Evolutionary conservation across 495 filamentous ascomycete genomes (phyloP).

Genomic region (Neurospora hispaniola): DNA sequence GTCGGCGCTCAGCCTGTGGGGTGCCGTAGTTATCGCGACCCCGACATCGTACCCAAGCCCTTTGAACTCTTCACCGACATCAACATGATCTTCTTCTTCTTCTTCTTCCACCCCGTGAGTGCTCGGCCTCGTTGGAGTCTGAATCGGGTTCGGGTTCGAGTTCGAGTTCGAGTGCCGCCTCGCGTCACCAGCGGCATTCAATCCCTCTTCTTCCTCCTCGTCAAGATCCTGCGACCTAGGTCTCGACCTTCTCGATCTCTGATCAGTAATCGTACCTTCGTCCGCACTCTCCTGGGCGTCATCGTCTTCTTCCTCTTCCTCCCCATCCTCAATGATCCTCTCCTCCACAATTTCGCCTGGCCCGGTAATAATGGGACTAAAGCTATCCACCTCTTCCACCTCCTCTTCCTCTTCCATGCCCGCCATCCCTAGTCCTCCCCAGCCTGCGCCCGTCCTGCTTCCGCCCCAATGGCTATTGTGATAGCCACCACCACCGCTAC

Average conservation of each 20-base stretch:
- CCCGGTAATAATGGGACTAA: conserved; percentile 38
- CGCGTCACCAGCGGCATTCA: not conserved
- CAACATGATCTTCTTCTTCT: not conserved
- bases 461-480: conserved; percentile 37
- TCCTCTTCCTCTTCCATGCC: conserved; percentile 24
- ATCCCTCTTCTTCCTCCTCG: not conserved
- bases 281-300: not conserved
- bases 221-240: not conserved
- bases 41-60: not conserved
- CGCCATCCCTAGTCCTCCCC: conserved; percentile 25
- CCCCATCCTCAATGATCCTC: conserved; percentile 40
- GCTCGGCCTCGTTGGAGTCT: not conserved
- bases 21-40: not conserved
- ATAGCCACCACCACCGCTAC: not conserved
- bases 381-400: conserved; percentile 60
- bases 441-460: conserved; percentile 71
- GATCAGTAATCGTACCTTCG: not conserved
- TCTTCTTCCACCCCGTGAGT: not conserved
- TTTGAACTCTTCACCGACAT: not conserved
- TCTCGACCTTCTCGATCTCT: not conserved
- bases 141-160: not conserved
- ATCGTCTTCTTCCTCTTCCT: conserved; percentile 3
- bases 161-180: not conserved
- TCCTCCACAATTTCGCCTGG: conserved; percentile 45
- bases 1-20: not conserved